phyloP scores from a whole-genome alignment of 306 rosid genomes.

The Coriaria nepalensis region DNA sequence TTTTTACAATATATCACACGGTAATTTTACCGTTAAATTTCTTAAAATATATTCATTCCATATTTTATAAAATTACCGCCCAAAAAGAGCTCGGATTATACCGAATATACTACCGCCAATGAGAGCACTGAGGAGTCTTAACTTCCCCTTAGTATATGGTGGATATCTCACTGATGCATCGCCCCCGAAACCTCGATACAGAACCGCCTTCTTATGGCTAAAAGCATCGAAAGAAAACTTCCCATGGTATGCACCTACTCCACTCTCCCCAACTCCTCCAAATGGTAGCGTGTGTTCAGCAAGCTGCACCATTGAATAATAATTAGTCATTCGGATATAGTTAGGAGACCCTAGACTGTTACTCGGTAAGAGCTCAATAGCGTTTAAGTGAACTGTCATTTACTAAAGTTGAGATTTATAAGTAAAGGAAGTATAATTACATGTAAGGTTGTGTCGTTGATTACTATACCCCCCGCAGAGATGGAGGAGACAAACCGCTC shows the following conservation, averaged over 20 bases:
- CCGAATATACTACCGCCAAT: conserved; percentile 46
- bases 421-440: conserved; percentile 28
- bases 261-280: conserved; percentile 99
- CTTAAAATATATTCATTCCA: too few species aligned
- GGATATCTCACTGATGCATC: conserved; percentile 82
- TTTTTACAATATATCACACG: too few species aligned
- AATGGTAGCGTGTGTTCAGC: conserved; percentile 63
- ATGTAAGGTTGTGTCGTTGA: conserved; percentile 76
- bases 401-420: neutral
- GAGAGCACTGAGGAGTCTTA: conserved; percentile 62
- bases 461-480: conserved; percentile 82
- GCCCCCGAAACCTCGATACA: conserved; percentile 61
- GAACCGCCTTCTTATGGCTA: conserved; percentile 86
- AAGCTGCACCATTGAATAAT: conserved; percentile 40
- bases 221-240: conserved; percentile 91
- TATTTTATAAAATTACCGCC: too few species aligned
- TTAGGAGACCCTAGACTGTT: too few species aligned
- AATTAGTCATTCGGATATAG: neutral
- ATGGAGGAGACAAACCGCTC: conserved; percentile 47
- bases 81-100: conserved; percentile 57
- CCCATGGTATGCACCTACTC: conserved; percentile 90
- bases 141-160: conserved; percentile 68
- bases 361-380: too few species aligned
- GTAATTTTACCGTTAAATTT: neutral
- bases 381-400: too few species aligned